Conservation (phyloP, 345 rosid genomes). For the Heritiera littoralis region DNA sequence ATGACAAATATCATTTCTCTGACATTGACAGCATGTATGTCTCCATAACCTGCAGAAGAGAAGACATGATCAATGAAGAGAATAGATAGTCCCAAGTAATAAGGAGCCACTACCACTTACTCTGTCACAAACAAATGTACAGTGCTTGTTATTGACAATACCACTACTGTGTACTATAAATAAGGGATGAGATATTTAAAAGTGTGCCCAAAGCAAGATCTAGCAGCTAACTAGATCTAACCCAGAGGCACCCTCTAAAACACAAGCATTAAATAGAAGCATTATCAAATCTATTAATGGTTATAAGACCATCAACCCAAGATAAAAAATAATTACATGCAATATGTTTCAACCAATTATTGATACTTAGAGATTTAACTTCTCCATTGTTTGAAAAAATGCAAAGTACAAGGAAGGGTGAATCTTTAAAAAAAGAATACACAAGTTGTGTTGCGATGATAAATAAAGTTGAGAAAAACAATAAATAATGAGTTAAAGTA, state of each 20-base stretch:
- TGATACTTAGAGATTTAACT: not conserved
- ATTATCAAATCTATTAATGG: not conserved
- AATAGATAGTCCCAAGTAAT: not conserved
- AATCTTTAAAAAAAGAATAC: not conserved
- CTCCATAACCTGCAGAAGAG: constrained; percentile 73
- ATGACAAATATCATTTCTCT: constrained; percentile 88
- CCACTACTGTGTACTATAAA: not conserved
- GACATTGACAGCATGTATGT: constrained; percentile 81
- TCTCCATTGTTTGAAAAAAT: not conserved
- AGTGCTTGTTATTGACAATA: not conserved
- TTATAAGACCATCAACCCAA: not conserved
- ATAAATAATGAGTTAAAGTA: not conserved
- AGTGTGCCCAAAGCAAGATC: not conserved
- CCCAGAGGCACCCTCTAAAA: not conserved
- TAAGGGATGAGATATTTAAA: not conserved
- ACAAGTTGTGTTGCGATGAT: not conserved
- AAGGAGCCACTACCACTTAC: not conserved
- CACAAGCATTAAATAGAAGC: not conserved
- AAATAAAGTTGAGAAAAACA: not conserved
- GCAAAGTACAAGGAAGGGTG: not conserved
- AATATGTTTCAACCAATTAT: not conserved
- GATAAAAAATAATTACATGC: not conserved
- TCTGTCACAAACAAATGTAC: not conserved
- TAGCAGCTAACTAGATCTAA: not conserved
- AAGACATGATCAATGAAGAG: not conserved